Evolutionary conservation across 2,329 filamentous ascomycete genomes (phyloP).

Genomic region (Myriosclerotinia curreyana): DNA sequence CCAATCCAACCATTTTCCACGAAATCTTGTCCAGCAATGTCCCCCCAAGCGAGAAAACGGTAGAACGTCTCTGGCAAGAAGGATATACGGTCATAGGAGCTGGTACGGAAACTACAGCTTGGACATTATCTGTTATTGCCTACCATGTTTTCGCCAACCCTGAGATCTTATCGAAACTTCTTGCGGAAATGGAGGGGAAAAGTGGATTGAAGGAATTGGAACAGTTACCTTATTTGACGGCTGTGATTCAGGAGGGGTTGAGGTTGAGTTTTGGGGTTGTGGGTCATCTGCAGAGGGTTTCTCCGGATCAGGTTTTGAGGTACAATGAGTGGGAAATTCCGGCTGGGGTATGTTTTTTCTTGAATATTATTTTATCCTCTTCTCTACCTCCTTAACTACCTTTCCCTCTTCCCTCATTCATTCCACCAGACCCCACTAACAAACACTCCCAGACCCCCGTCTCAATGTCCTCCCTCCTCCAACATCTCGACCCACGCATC

Average conservation of each 20-base stretch:
- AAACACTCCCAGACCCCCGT: conserved; percentile 39
- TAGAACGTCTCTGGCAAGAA: conserved; percentile 39
- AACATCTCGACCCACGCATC: conserved; percentile 43
- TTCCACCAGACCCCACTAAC: background rate
- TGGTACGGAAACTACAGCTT: conserved; percentile 42
- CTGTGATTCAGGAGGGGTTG: conserved; percentile 40
- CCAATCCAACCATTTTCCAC: conserved; percentile 35
- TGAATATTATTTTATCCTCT: background rate
- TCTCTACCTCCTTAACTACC: no score
- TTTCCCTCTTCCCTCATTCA: no score
- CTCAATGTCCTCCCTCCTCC: conserved; percentile 42
- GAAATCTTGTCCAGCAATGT: conserved; percentile 37
- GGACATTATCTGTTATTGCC: conserved; percentile 39
- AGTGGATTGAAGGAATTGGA: conserved; percentile 31
- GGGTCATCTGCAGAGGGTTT: conserved; percentile 35
- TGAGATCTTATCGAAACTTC: conserved; percentile 36
- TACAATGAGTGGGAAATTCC: conserved; percentile 30
- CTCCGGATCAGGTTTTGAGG: conserved; percentile 26
- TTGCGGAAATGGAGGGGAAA: conserved; percentile 38
- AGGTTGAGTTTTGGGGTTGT: conserved; percentile 39
- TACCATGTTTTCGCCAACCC: conserved; percentile 42
- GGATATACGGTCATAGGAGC: conserved; percentile 38
- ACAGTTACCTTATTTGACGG: conserved; percentile 38
- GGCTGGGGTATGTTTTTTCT: background rate
- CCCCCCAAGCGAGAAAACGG: conserved; percentile 39